phyloP scores from a whole-genome alignment of 345 rosid genomes.

The Corchorus capsularis region DNA sequence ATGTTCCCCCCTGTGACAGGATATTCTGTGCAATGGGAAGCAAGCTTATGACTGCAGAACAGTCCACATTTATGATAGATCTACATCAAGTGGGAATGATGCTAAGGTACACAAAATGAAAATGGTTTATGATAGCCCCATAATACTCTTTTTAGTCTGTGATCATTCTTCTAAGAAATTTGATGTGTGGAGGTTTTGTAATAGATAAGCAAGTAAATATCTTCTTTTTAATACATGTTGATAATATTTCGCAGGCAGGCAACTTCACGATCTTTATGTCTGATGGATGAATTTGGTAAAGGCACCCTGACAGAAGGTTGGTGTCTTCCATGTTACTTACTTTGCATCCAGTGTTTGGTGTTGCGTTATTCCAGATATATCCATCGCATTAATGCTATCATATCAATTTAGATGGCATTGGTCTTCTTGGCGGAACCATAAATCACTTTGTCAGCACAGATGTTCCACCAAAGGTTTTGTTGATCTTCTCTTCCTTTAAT shows the following conservation, averaged over 20 bases:
- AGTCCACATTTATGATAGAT: conserved; percentile 97
- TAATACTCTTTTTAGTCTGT: no score
- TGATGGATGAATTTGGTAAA: conserved; percentile 98
- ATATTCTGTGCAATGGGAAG: conserved; percentile 96
- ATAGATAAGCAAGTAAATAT: not conserved
- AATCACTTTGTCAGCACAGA: conserved; percentile 59
- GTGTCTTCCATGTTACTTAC: conserved; percentile 14
- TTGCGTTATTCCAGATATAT: not conserved
- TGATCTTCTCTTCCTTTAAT: conserved; percentile 22
- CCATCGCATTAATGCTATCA: conserved; percentile 5
- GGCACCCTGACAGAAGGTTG: conserved; percentile 98
- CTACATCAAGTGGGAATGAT: conserved; percentile 98
- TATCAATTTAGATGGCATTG: conserved; percentile 77
- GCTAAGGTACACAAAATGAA: conserved; percentile 58
- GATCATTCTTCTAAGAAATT: conserved; percentile 17
- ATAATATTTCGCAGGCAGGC: conserved; percentile 62
- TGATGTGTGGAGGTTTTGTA: conserved; percentile 16
- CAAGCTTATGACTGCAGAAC: conserved; percentile 88
- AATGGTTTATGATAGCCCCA: not conserved
- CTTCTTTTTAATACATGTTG: conserved; percentile 5
- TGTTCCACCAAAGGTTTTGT: conserved; percentile 85
- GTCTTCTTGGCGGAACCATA: conserved; percentile 95
- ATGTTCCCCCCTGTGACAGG: conserved; percentile 43
- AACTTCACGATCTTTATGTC: conserved; percentile 85
- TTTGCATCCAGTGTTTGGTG: not conserved